Base-by-base conservation (phyloP, 352 stramenopile species). In the Phytopythium mirpurense region DNA sequence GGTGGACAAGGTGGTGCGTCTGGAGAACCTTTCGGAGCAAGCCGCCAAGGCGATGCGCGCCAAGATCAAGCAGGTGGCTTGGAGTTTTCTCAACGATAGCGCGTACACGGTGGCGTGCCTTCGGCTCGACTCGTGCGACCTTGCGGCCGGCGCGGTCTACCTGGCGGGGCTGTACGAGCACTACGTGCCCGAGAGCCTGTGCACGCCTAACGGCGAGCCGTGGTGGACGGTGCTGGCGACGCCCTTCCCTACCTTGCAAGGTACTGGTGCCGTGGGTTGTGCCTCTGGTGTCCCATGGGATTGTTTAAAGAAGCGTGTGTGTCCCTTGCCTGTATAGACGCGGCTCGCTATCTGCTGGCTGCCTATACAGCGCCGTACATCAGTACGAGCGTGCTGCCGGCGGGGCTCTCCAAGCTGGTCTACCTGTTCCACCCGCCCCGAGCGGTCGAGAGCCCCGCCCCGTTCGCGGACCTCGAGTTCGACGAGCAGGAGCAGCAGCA, bases 31-130 rank as follows among this genome's bases (percentile, higher is more conserved):
- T 21, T 74, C 60, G 21, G 72, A 85, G 40, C 64, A 71, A 29
- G 57, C 68, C 26, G 63, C 67, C 10, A 90, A 86, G 59, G 60
- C 68, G 32, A 65, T 86, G 52, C 84, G 71, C 54, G 78, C 70
- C 26, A 90, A 93, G 60, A 82, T 96, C 45, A 88, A 91, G 47
- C 82, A 92, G 65, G 82, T 89, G 27, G 78, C 84, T 0, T 96
- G 86, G 86, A 94, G 78, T 44, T 94, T 96, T 53, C 59, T 96
- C 34, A 96, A 96, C 58, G 86, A 96, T 60, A 90, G 80, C 54
- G 81, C 84, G 31, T 93, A 91, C 64, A 96, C 86, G 19, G 61
- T 78, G 46, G 75, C 88, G 54, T 96, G 86, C 63, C 71, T 96
- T 52, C 77, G 82, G 23, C 66, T 86, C 1, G 76, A 90, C 32